Evolutionary conservation across 2,329 filamentous ascomycete species (phyloP), one percentile per base, ranked within the genome.

Genomic region (Trichoderma citrinoviride): DNA sequence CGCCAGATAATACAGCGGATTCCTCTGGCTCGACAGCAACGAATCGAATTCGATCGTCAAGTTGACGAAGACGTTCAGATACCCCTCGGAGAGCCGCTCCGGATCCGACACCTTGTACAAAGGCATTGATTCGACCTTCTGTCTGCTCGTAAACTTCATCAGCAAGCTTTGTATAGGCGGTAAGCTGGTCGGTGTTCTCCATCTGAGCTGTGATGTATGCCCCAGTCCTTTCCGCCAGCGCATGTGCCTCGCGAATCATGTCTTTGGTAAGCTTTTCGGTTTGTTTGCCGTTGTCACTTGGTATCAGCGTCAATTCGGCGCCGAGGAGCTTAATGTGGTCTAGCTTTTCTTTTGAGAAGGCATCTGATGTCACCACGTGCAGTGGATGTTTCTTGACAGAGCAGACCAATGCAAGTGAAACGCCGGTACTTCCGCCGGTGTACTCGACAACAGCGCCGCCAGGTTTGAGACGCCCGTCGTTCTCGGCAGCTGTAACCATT

Each of bases 401-500:
- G 47, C 61, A 56, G 1, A 63, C n/a, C 10, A 63, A 40, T 2
- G 61, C 61, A 6, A 63, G 33, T 2, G 61, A 63, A 2, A 63
- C 61, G 2, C 61, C 61, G 17, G 61, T 63, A 19, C 61, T 63
- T 3, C 61, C 50, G 7, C 61, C 61, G 19, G 61, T 56, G 21
- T 63, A 63, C 41, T 63, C 61, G 14, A 63, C 61, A 27, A 63
- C 61, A n/a, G 40, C 41, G 19, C 61, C 61, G 17, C 61, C 61
- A 5, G 61, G 50, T 3, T 54, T 54, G 7, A 63, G 61, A 37
- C 61, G 61, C 5, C 61, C 52, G 17, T 63, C 61, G 14, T 33
- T 29, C 12, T 63, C 61, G 8, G 61, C 61, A 27, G 61, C 61
- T 14, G 25, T 63, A 19, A 63, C 47, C 61, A 63, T 63, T n/a